Percentiles rank a stretch among this genome's conserved stretches.
phyloP scores from a whole-genome alignment of 192 early-diverging fungal genomes.

The Podila epigama region DNA sequence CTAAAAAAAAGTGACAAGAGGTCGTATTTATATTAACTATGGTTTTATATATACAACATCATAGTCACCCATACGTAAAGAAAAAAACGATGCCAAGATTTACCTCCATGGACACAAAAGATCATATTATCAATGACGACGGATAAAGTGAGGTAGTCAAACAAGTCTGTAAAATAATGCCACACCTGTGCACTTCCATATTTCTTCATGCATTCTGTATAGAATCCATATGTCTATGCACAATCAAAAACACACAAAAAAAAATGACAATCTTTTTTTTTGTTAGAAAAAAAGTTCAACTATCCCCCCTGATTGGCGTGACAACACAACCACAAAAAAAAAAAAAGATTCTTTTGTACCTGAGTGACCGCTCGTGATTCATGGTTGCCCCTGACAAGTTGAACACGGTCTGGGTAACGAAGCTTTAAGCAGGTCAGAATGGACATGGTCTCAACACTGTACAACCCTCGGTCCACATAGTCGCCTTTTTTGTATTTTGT shows the following conservation, averaged over 20 bases:
- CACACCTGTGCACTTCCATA: constrained; percentile 87
- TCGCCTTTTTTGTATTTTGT: constrained; percentile 65
- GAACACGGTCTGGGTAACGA: constrained; percentile 87
- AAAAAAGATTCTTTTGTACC: constrained; percentile 45
- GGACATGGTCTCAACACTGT: constrained; percentile 92
- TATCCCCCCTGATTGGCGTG: too few relatives aligned
- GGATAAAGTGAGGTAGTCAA: constrained; percentile 90
- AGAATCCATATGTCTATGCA: constrained; percentile 88
- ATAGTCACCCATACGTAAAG: neutral
- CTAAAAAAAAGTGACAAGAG: constrained; percentile 29
- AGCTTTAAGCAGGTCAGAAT: constrained; percentile 89
- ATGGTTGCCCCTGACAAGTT: constrained; percentile 93
- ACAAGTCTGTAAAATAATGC: constrained; percentile 93
- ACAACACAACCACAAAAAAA: neutral
- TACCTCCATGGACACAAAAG: constrained; percentile 96
- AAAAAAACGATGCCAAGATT: neutral
- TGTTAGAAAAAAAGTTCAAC: too few relatives aligned
- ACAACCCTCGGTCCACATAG: constrained; percentile 88
- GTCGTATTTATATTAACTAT: neutral
- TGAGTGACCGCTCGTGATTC: constrained; percentile 93
- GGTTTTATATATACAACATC: neutral
- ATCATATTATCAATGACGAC: constrained; percentile 90
- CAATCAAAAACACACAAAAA: neutral
- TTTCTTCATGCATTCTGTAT: constrained; percentile 90
- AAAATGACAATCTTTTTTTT: neutral